A percentile compares a stretch with the other conserved stretches of the same genome.
phyloP scores from a whole-genome alignment of 805 yeast species.

The Candida methanosorbosa region DNA sequence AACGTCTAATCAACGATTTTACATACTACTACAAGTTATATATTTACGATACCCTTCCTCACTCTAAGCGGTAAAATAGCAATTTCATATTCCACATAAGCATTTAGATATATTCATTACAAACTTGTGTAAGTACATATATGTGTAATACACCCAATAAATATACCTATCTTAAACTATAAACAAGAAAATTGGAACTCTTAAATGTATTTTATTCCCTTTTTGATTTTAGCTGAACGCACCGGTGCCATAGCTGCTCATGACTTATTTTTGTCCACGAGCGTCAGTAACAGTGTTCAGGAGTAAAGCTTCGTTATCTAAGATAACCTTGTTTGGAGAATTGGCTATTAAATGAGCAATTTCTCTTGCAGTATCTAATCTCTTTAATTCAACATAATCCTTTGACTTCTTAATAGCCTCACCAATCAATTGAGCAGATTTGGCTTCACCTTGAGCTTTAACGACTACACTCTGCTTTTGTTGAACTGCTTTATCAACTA shows the following conservation, averaged over 20 bases:
- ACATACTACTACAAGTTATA: too few relatives aligned
- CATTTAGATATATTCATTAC: too few relatives aligned
- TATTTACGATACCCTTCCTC: too few relatives aligned
- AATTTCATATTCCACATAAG: too few relatives aligned
- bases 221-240: too few relatives aligned
- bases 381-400: slow-evolving; percentile 93
- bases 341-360: slow-evolving; percentile 78
- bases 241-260: too few relatives aligned
- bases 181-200: too few relatives aligned
- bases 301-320: slow-evolving; percentile 87
- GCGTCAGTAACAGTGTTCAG: slow-evolving; percentile 81
- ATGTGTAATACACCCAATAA: too few relatives aligned
- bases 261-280: slow-evolving; percentile 32
- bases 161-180: too few relatives aligned
- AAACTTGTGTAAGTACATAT: too few relatives aligned
- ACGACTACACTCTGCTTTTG: slow-evolving; percentile 97
- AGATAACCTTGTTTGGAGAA: slow-evolving; percentile 86
- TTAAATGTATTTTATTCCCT: too few relatives aligned
- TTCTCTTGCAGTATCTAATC: slow-evolving; percentile 95
- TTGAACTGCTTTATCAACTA: slow-evolving; percentile 95
- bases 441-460: slow-evolving; percentile 97
- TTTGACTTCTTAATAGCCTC: slow-evolving; percentile 95
- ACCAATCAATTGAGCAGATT: slow-evolving; percentile 96
- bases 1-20: neutral
- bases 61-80: too few relatives aligned